A percentile compares a stretch with the other conserved stretches of the same genome.
Conservation (phyloP, 1,284 basidiomycete species). For the Puccinia horiana region DNA sequence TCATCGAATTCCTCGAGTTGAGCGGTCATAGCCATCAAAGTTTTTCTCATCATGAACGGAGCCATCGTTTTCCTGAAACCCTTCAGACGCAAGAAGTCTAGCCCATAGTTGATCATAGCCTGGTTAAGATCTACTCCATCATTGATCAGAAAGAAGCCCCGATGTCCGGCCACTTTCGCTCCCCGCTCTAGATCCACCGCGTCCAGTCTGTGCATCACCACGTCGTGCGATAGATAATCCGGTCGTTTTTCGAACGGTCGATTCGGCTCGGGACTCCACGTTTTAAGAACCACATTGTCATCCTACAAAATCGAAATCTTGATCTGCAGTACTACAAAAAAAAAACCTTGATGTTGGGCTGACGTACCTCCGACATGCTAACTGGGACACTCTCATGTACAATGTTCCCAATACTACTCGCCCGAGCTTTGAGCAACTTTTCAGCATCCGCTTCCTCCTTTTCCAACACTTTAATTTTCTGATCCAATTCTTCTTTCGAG, state of each 20-base stretch:
- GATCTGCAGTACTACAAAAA: no score
- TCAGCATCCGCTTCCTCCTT: constrained; percentile 67
- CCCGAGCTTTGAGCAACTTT: constrained; percentile 74
- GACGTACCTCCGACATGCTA: constrained; percentile 78
- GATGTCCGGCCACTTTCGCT: constrained; percentile 84
- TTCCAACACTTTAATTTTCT: constrained; percentile 33
- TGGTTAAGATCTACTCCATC: constrained; percentile 97
- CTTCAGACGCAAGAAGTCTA: constrained; percentile 82
- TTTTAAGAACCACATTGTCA: constrained; percentile 78
- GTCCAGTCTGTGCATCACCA: constrained; percentile 88
- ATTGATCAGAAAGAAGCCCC: constrained; percentile 92
- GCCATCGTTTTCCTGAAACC: constrained; percentile 93
- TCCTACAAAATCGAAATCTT: no score
- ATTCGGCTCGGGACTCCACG: constrained; percentile 80
- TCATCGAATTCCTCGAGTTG: constrained; percentile 98
- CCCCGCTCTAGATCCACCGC: constrained; percentile 93
- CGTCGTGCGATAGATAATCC: constrained; percentile 90
- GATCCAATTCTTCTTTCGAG: constrained; percentile 31
- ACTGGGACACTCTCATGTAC: constrained; percentile 84
- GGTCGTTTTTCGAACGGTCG: constrained; percentile 62
- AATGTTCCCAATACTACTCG: constrained; percentile 83
- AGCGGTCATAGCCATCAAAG: constrained; percentile 94
- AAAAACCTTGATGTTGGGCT: neutral
- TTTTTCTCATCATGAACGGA: constrained; percentile 98
- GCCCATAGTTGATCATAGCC: constrained; percentile 89